Percentiles rank a stretch among this genome's conserved stretches.
phyloP scores from a whole-genome alignment of 352 stramenopile genomes.

The Plasmopara viticola region DNA sequence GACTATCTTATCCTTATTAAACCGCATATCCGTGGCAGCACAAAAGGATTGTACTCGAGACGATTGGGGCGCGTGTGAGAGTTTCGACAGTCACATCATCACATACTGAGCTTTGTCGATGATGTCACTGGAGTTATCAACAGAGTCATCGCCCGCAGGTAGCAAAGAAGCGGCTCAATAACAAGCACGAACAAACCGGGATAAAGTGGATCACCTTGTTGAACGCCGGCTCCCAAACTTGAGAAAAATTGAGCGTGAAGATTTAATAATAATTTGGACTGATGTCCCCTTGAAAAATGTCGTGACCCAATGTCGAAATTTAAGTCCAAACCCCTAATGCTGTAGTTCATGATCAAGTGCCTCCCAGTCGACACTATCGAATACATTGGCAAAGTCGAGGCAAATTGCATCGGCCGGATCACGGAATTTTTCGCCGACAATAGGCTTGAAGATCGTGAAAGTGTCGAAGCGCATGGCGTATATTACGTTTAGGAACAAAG shows the following conservation, averaged over 20 bases:
- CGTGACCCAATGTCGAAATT: neutral
- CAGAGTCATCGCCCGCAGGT: neutral
- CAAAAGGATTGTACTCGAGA: neutral
- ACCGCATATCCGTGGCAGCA: neutral
- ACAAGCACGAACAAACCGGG: neutral
- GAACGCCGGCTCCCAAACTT: neutral
- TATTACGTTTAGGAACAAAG: neutral
- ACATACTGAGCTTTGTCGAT: too few species aligned
- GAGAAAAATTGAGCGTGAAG: neutral
- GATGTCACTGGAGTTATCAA: neutral
- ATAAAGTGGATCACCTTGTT: neutral
- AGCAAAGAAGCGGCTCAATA: neutral
- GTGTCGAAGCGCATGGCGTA: neutral
- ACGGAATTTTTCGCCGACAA: neutral
- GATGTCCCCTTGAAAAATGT: too few species aligned
- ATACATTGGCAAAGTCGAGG: constrained; percentile 2
- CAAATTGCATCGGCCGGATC: neutral
- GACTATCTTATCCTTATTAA: too few species aligned
- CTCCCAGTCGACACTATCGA: constrained; percentile 8
- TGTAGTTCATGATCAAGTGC: neutral
- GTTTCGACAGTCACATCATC: too few species aligned
- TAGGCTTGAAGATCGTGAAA: neutral
- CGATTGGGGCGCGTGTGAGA: neutral
- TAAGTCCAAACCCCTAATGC: neutral
- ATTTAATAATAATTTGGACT: too few species aligned